Evolutionary conservation across 2,329 filamentous ascomycete species (phyloP).

Genomic region (Aureobasidium musti): DNA sequence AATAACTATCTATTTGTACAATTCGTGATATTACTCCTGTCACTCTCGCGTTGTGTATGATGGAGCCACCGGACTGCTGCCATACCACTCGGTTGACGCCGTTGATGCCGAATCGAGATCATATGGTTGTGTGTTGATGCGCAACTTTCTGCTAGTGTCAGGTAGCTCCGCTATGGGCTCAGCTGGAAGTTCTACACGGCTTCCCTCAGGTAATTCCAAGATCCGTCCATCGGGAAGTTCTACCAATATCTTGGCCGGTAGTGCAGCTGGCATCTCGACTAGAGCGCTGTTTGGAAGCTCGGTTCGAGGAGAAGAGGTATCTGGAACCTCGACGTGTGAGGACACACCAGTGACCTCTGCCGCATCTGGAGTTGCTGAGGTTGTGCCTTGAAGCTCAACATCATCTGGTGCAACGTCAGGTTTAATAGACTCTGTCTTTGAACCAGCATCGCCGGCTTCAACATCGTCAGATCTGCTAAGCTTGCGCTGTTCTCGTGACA

Average conservation of each 20-base stretch:
- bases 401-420: not conserved
- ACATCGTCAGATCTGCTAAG: not conserved
- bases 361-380: not conserved
- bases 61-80: conserved; percentile 2
- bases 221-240: conserved; percentile 18
- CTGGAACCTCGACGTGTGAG: not conserved
- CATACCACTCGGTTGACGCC: conserved; percentile 1
- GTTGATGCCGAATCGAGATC: conserved; percentile 2
- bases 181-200: conserved; percentile 11
- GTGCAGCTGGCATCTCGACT: conserved; percentile 3
- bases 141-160: not conserved
- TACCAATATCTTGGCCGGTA: not conserved
- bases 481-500: not conserved
- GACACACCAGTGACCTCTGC: not conserved
- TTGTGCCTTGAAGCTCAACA: not conserved
- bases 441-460: not conserved
- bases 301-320: not conserved
- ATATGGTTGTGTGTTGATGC: not conserved
- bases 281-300: not conserved
- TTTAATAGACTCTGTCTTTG: not conserved
- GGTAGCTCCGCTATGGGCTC: not conserved
- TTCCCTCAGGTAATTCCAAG: conserved; percentile 6
- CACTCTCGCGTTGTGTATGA: not conserved
- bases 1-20: not conserved
- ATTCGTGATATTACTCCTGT: not conserved